Conservation (phyloP, 768 basidiomycete species). For the Cystoderma amianthinum region DNA sequence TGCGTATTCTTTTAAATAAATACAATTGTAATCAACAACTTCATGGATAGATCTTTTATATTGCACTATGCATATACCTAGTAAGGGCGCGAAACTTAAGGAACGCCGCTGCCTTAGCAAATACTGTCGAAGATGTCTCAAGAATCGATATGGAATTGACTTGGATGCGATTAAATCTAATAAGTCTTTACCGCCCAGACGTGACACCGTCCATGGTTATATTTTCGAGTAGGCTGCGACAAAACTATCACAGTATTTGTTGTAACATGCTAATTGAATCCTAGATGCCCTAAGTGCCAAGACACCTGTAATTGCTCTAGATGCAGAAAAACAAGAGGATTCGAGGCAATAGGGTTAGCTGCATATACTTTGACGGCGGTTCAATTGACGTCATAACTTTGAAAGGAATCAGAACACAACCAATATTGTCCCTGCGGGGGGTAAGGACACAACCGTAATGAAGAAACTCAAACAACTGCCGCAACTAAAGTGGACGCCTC, state of each 20-base stretch:
- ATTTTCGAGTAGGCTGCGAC: slow-evolving; percentile 50
- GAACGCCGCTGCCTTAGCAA: slow-evolving; percentile 45
- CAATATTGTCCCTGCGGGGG: slow-evolving; percentile 1
- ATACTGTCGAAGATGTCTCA: slow-evolving; percentile 62
- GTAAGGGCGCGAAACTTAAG: too few relatives aligned
- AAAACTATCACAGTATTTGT: too few relatives aligned
- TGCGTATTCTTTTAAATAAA: too few relatives aligned
- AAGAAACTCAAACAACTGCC: slow-evolving; percentile 32
- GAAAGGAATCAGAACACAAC: too few relatives aligned
- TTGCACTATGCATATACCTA: too few relatives aligned
- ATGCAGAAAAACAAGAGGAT: slow-evolving; percentile 60
- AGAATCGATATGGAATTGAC: slow-evolving; percentile 58
- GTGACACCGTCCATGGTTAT: slow-evolving; percentile 24
- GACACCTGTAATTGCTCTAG: slow-evolving; percentile 60
- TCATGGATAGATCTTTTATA: too few relatives aligned
- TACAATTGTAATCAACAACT: too few relatives aligned
- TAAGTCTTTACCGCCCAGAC: slow-evolving; percentile 9
- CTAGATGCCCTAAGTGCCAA: slow-evolving; percentile 65
- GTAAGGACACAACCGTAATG: slow-evolving; percentile 5
- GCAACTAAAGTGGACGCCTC: slow-evolving; percentile 44
- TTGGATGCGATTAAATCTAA: slow-evolving; percentile 30
- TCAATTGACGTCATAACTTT: neutral
- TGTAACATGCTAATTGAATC: slow-evolving; percentile 1
- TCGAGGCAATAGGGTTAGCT: slow-evolving; percentile 52
- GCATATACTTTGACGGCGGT: neutral